Conservation (phyloP, 2,329 filamentous ascomycete genomes). For the Aspergillus sp. region DNA sequence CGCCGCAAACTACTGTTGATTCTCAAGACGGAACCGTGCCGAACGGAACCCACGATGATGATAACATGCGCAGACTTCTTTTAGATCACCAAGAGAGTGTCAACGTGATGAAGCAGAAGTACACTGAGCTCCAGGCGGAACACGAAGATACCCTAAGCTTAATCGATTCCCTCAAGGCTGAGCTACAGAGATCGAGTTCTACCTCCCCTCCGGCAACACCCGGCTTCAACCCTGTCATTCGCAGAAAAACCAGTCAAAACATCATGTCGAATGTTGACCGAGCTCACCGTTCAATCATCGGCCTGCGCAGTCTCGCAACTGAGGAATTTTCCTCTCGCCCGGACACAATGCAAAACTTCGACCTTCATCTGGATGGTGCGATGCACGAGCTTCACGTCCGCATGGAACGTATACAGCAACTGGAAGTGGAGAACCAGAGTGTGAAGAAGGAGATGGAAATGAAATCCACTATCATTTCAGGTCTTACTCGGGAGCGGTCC, state of each 20-base stretch:
- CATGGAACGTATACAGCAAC: slow-evolving; percentile 83
- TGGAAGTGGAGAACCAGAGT: slow-evolving; percentile 79
- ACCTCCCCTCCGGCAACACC: slow-evolving; percentile 54
- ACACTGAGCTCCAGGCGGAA: slow-evolving; percentile 77
- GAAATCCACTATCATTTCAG: slow-evolving; percentile 94
- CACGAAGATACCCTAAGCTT: slow-evolving; percentile 80
- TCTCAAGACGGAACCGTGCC: slow-evolving; percentile 37
- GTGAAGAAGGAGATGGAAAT: slow-evolving; percentile 95
- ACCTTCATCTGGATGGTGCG: slow-evolving; percentile 83
- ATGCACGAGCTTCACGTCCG: slow-evolving; percentile 88
- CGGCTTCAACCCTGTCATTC: slow-evolving; percentile 64
- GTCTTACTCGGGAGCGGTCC: slow-evolving; percentile 86
- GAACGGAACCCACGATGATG: slow-evolving; percentile 63
- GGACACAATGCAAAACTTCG: slow-evolving; percentile 87
- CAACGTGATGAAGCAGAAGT: slow-evolving; percentile 70
- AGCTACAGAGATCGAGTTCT: slow-evolving; percentile 75
- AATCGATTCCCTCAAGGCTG: slow-evolving; percentile 86
- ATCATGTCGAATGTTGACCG: slow-evolving; percentile 78
- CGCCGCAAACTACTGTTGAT: slow-evolving; percentile 25
- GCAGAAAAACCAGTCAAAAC: slow-evolving; percentile 89
- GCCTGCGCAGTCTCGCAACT: slow-evolving; percentile 80
- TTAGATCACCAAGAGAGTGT: slow-evolving; percentile 76
- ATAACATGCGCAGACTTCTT: slow-evolving; percentile 68
- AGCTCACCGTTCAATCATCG: slow-evolving; percentile 85
- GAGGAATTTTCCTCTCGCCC: slow-evolving; percentile 82